Base-by-base conservation (phyloP, 805 yeast genomes). In the Brettanomyces sp. region DNA sequence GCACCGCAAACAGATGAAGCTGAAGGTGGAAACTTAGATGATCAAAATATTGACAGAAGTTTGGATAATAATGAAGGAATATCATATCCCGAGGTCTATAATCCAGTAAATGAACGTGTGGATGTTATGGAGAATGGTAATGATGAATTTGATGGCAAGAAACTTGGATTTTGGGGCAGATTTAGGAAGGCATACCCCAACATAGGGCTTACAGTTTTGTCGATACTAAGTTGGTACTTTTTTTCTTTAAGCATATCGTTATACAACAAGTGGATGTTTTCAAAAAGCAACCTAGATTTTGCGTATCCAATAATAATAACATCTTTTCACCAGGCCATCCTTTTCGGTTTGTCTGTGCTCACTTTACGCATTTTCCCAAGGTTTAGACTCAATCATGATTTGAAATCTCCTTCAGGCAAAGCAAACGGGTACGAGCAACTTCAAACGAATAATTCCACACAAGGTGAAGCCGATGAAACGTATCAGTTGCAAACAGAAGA, bases 241-340 rank as follows among this genome's bases (percentile, higher is more conserved):
- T 82, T 82, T 48, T 81, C 90, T 5, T 67, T 85, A 47, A 65
- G 85, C 14, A 77, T 85, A 18, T 81, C 90, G 7, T 63, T 86
- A 30, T 93, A 91, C 67, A 93, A 93, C 70, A 90, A 90, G 67
- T 89, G 97, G 97, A 91, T 91, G 97, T 93, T 91, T 67, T 90
- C 91, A 36, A 72, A 53, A 46, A 60, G 75, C 8, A 84, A 87
- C 18, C 68, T 90, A 46, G 78, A 85, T 58, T 82, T 93, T 56
- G 76, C 79, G 32, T 93, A 80, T 59, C 99, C 99, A 1, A 75
- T 93, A 22, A 66, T 90, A 28, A 78, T 90, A 45, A 93, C 99
- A 0, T 71, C 90, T 4, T 73, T 82, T 54, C 99, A 93, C 66
- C 98, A 93, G 66, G 58, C 82, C 25, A 76, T 83, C 41, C 74